Base-by-base conservation (phyloP, 805 yeast genomes). In the Starmerella scarabaei region DNA sequence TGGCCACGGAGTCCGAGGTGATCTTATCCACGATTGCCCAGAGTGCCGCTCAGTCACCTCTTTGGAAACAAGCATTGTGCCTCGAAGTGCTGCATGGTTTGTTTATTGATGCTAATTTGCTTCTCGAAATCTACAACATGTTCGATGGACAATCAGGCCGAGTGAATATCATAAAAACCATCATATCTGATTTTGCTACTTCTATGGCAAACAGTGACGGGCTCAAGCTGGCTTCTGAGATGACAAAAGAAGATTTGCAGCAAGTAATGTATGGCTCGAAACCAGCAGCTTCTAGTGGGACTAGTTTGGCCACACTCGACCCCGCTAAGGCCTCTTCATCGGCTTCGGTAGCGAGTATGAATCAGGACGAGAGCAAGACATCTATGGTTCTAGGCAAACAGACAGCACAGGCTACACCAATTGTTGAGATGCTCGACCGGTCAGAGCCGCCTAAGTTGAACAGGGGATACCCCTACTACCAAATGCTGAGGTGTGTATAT, bases 1-100 rank as follows among this genome's bases (percentile, higher is more conserved):
- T 88, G 28, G 78, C 73, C 37, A 69, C 80, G 24, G 96, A 88
- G 57, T 68, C 81, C 20, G 95, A 85, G 53, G 85, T 84, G 5
- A 73, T 86, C 2, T 60, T 88, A 14, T 76, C 93, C 0, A 64
- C 80, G 20, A 59, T 85, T 26, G 81, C 80, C 15, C 93, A 81
- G 54, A 54, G 82, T n/a, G 66, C 77, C 1, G 64, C 66, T 26
- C 75, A 73, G 5, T 67, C 76, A 0, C 75, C 77, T 2, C 42
- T 53, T 5, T 88, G 96, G 96, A 82, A 80, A 47, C 73, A 75
- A 44, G 68, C 75, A 2, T 57, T 85, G 12, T 72, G 85, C 1
- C 59, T 84, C 34, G 98, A 88, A 56, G 69, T 83, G 9, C 80
- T 73, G 53, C 71, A 68, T 36, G 70, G 70, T 0, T 55, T 84